Percentiles rank a stretch among this genome's conserved stretches.
These are phyloP conservation scores for Cytospora chrysosperma DNA, from an alignment of 2,329 filamentous ascomycete species.

Conservation along the genomic window DNA sequence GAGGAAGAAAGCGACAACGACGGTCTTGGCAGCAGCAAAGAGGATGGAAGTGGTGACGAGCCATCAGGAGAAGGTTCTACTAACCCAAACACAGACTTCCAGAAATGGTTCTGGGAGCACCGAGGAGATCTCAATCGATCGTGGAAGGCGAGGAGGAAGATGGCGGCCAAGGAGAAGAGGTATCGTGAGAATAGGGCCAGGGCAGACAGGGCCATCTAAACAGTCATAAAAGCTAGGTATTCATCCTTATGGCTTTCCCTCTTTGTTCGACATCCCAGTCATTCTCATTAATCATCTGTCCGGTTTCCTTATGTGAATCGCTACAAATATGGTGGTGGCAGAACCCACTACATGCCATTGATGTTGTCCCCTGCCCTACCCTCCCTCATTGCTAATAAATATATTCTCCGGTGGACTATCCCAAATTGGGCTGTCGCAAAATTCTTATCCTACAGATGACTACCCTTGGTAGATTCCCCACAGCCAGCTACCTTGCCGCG, in stretches of 20 bases:
- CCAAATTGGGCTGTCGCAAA: not conserved
- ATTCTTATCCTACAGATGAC: not conserved
- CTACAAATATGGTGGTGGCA: not conserved
- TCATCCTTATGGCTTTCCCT: slow-evolving; percentile 40
- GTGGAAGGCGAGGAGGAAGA: slow-evolving; percentile 65
- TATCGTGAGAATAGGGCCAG: slow-evolving; percentile 63
- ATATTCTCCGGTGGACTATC: not conserved
- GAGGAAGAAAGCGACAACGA: slow-evolving; percentile 37
- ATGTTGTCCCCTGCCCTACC: not conserved
- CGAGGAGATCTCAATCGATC: slow-evolving; percentile 62
- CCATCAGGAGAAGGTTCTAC: slow-evolving; percentile 30
- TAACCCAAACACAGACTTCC: slow-evolving; percentile 48
- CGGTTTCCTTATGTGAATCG: not conserved
- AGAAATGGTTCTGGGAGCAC: slow-evolving; percentile 68
- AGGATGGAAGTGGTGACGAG: slow-evolving; percentile 30
- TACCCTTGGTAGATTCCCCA: not conserved
- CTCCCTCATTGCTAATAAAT: not conserved
- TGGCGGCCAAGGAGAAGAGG: slow-evolving; percentile 63
- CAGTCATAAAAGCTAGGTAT: not conserved
- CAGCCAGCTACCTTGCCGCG: not conserved
- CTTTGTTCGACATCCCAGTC: slow-evolving; percentile 31
- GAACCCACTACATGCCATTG: not conserved
- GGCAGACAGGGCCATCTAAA: slow-evolving; percentile 42
- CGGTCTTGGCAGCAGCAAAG: slow-evolving; percentile 29
- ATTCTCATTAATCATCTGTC: not conserved